Evolutionary conservation across 352 stramenopile genomes (phyloP), one percentile per base, ranked within the genome.

Genomic region (Globisporangium heterothallicum): DNA sequence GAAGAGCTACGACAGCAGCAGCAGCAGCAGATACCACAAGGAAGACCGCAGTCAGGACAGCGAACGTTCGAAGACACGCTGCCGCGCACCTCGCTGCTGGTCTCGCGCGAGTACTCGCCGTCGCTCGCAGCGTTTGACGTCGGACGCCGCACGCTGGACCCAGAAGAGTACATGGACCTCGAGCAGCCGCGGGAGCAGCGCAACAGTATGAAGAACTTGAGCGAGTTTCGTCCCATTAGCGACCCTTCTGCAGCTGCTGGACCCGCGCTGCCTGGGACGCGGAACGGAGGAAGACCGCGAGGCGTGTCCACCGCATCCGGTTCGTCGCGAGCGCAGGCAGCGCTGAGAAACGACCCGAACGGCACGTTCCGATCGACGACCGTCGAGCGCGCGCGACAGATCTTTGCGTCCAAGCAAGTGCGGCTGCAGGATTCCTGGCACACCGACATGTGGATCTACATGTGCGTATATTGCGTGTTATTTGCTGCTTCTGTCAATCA

Each of bases 381-480:
- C 13, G 32, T 34, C 48, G 69, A 53, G 63, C 63, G 41, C 52
- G 67, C 41, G 14, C 51, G 57, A 13, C 56, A 61, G 75, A 68
- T 70, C n/a, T 86, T 86, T 26, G 67, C 74, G 13, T 59, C 70
- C 6, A 64, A 75, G 53, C 70, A 74, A 41, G 74, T 86, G 12
- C 64, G 72, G 22, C 61, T 79, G 51, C 61, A 71, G 42, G 65
- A 71, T 44, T 30, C 42, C 21, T 83, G 66, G 66, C 48, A 56
- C 25, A 48, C 63, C 1, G 75, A 86, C 56, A 53, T 84, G 36
- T 68, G 68, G 57, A 67, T 74, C 54, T 86, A 82, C 75, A 86
- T 84, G 71, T 81, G 66, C 40, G 68, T 69, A 1, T 21, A 1
- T 34, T n/a, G 27, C 26, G 2, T 1, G 6, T 34, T 51, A 45